phyloP scores from a whole-genome alignment of 257 asterid genomes.

The Ilex aquifolium region DNA sequence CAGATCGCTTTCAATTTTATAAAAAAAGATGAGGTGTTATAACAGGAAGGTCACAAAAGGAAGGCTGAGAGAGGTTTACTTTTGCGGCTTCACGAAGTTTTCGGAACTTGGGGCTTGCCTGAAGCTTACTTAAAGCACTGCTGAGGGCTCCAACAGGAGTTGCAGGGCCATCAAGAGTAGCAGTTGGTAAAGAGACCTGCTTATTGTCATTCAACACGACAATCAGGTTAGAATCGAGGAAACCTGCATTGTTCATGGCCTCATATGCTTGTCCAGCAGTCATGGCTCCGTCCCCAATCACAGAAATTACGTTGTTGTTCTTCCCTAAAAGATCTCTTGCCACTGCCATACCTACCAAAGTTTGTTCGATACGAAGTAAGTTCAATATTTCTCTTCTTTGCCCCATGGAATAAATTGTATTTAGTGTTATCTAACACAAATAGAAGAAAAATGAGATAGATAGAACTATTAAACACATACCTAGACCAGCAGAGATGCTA shows the following conservation, averaged over 20 bases:
- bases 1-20: background rate
- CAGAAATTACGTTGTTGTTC: conserved; percentile 54
- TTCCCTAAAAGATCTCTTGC: conserved; percentile 69
- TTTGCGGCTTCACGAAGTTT: conserved; percentile 78
- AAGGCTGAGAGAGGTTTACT: conserved; percentile 22
- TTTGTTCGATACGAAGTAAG: background rate
- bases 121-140: conserved; percentile 58
- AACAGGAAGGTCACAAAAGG: background rate
- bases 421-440: too few relatives aligned
- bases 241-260: conserved; percentile 85
- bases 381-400: background rate
- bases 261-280: conserved; percentile 89
- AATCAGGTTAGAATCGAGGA: conserved; percentile 58
- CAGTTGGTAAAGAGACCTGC: conserved; percentile 73
- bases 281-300: conserved; percentile 80
- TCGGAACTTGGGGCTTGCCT: conserved; percentile 69
- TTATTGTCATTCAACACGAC: conserved; percentile 63
- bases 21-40: background rate
- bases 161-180: conserved; percentile 71
- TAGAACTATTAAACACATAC: conserved; percentile 16
- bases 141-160: conserved; percentile 73
- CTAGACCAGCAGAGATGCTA: conserved; percentile 84
- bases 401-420: background rate
- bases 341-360: conserved; percentile 63
- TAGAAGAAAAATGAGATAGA: too few relatives aligned